Conservation (phyloP, 345 rosid species). For the Populus alba region DNA sequence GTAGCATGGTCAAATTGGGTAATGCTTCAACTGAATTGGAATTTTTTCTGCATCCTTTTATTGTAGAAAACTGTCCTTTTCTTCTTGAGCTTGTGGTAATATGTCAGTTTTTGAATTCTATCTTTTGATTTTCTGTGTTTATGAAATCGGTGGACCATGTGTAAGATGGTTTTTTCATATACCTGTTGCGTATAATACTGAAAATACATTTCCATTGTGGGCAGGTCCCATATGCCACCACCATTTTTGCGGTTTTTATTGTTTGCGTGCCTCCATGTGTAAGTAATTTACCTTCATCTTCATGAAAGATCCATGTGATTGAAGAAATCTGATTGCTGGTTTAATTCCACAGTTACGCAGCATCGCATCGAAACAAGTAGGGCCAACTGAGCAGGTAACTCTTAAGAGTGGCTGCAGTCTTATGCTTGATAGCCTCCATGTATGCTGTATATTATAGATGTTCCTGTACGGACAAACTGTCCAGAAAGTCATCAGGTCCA, state of each 20-base stretch:
- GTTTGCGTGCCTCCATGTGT: constrained; percentile 61
- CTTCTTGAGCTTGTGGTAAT: not conserved
- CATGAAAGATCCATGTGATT: not conserved
- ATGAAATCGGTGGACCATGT: not conserved
- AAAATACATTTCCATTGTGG: not conserved
- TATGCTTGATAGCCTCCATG: not conserved
- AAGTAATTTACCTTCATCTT: constrained; percentile 27
- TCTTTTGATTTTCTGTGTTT: not conserved
- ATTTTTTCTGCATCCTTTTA: not conserved
- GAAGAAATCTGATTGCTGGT: not conserved
- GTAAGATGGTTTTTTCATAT: not conserved
- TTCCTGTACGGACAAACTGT: not conserved
- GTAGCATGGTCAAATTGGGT: constrained; percentile 86
- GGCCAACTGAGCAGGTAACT: constrained; percentile 71
- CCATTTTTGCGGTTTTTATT: constrained; percentile 33
- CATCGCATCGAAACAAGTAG: constrained; percentile 83
- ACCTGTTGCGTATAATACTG: not conserved
- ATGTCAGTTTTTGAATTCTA: not conserved
- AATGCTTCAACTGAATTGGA: constrained; percentile 18
- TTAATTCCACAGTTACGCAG: constrained; percentile 47
- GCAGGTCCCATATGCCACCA: constrained; percentile 77
- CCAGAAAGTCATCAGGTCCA: not conserved
- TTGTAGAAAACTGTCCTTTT: not conserved
- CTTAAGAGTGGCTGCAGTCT: not conserved
- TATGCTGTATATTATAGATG: not conserved